Percentiles rank a stretch among this genome's conserved stretches.
phyloP scores from a whole-genome alignment of 257 asterid species.

The Lantana camara region DNA sequence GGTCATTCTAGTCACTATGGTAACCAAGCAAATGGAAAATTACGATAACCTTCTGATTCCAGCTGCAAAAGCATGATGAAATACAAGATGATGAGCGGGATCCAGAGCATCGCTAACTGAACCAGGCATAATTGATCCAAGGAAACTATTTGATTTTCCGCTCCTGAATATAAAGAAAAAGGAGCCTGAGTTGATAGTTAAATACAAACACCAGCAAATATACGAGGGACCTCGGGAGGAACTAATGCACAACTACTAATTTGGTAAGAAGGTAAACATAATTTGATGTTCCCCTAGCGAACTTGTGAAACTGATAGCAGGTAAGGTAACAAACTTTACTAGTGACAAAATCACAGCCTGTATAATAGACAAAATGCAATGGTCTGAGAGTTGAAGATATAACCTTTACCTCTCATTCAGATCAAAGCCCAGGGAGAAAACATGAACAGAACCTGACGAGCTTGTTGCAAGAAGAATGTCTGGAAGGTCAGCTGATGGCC shows the following conservation, averaged over 20 bases:
- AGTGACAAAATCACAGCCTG: no score
- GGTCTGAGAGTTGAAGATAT: slow-evolving; percentile 5
- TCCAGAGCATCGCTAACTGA: slow-evolving; percentile 74
- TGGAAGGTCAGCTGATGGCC: slow-evolving; percentile 79
- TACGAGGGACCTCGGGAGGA: no score
- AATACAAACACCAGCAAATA: no score
- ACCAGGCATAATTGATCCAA: slow-evolving; percentile 81
- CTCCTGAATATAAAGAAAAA: slow-evolving; percentile 41
- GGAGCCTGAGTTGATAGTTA: slow-evolving; percentile 5
- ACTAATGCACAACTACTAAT: no score
- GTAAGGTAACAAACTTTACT: no score
- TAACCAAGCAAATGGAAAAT: no score
- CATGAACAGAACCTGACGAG: slow-evolving; percentile 87
- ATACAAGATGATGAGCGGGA: slow-evolving; percentile 80
- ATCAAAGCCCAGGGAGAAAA: slow-evolving; percentile 67
- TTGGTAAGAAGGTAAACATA: no score
- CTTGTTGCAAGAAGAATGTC: slow-evolving; percentile 91
- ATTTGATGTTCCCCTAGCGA: no score
- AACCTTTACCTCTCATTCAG: slow-evolving; percentile 65
- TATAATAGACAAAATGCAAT: not conserved
- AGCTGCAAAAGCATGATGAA: slow-evolving; percentile 78
- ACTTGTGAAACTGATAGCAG: no score
- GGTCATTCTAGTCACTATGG: slow-evolving; percentile 8
- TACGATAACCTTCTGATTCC: slow-evolving; percentile 84
- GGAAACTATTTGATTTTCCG: slow-evolving; percentile 65